Conservation (phyloP, 108 stramenopile genomes). For the Cyclotella choctawhatcheeana region DNA sequence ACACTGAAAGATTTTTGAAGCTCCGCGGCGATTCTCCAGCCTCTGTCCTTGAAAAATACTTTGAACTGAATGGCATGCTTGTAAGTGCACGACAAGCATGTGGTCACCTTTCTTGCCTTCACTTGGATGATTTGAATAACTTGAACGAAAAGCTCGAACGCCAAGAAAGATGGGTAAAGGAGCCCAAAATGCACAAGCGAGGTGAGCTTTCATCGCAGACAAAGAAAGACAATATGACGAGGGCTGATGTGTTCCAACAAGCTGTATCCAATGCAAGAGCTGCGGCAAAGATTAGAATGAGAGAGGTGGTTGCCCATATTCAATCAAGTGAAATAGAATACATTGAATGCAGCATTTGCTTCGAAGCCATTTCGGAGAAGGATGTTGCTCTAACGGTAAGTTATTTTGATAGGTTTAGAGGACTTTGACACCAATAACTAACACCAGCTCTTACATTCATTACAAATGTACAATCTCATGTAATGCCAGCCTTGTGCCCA, state of each 20-base stretch:
- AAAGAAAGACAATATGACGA: background rate
- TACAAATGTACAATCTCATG: no score
- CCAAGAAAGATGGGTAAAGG: background rate
- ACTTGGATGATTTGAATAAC: background rate
- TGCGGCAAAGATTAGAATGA: background rate
- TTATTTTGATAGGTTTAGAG: no score
- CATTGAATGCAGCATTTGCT: conserved; percentile 36
- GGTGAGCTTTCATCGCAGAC: background rate
- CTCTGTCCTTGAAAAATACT: background rate
- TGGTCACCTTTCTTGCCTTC: background rate
- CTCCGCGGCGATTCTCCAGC: background rate
- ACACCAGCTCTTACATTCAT: no score
- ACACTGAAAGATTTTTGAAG: no score
- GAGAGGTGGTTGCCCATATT: background rate
- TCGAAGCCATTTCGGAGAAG: conserved; percentile 21
- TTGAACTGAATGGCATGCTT: background rate
- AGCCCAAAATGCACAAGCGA: background rate
- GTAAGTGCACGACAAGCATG: background rate
- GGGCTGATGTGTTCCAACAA: background rate
- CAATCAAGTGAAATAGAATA: conserved; percentile 16
- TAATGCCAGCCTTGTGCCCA: conserved; percentile 45
- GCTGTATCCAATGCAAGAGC: background rate
- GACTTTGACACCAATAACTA: no score
- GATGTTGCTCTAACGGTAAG: conserved; percentile 39
- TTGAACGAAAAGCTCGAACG: background rate